A percentile compares a stretch with the other conserved stretches of the same genome.
Conservation (phyloP, 2,329 filamentous ascomycete genomes). For the Microcera coccophila region DNA sequence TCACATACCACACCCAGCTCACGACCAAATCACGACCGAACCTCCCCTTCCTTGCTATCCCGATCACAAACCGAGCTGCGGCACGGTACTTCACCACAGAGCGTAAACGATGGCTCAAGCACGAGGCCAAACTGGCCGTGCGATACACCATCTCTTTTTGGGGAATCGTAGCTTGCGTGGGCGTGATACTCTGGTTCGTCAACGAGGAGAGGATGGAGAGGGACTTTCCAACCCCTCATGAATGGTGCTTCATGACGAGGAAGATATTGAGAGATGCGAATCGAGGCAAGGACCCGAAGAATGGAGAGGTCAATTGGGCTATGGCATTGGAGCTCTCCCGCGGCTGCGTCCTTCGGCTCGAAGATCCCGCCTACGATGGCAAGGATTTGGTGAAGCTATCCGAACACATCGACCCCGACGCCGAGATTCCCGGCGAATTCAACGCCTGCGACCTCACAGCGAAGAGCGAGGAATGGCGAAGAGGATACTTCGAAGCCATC, state of each 20-base stretch:
- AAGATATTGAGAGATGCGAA: conserved; percentile 64
- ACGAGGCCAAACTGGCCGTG: conserved; percentile 65
- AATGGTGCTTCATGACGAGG: conserved; percentile 72
- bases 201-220: conserved; percentile 73
- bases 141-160: conserved; percentile 66
- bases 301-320: conserved; percentile 61
- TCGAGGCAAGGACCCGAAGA: conserved; percentile 52
- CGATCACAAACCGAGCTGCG: conserved; percentile 48
- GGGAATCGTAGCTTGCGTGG: conserved; percentile 56
- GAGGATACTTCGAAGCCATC: conserved; percentile 79
- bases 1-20: conserved; percentile 27
- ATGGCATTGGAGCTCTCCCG: conserved; percentile 58
- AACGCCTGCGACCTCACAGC: conserved; percentile 65
- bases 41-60: conserved; percentile 49
- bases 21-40: conserved; percentile 33
- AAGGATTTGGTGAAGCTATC: conserved; percentile 55
- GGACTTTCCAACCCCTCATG: conserved; percentile 72
- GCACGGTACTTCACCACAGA: conserved; percentile 77
- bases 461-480: conserved; percentile 79
- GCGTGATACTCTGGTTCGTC: conserved; percentile 60
- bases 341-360: conserved; percentile 61
- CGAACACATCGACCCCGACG: conserved; percentile 58
- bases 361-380: conserved; percentile 67
- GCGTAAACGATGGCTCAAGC: conserved; percentile 63
- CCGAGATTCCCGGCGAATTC: conserved; percentile 65